These are phyloP conservation scores for Scedosporium dehoogii DNA, from an alignment of 2,329 filamentous ascomycete species.

Conservation along the genomic window DNA sequence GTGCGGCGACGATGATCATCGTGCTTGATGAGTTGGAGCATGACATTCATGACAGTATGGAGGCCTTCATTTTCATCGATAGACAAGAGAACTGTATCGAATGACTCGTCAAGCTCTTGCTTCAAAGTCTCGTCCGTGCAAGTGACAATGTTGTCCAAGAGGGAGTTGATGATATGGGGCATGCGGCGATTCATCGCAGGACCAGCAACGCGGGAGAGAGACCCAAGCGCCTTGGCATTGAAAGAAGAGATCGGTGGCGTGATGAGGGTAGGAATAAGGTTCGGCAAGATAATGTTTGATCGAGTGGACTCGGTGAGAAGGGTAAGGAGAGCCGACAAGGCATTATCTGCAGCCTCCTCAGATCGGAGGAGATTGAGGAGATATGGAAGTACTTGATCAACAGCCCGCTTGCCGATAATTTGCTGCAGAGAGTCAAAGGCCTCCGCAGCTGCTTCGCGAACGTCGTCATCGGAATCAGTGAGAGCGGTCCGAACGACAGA, in stretches of 20 bases:
- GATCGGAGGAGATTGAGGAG: conserved; percentile 82
- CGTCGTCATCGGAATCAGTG: conserved; percentile 80
- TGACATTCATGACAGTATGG: conserved; percentile 90
- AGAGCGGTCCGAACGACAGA: conserved; percentile 88
- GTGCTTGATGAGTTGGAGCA: conserved; percentile 80
- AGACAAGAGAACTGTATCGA: conserved; percentile 82
- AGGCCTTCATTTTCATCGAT: conserved; percentile 95
- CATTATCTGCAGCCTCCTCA: conserved; percentile 82
- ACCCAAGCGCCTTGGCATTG: conserved; percentile 89
- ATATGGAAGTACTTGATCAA: conserved; percentile 90
- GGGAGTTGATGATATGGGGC: conserved; percentile 80
- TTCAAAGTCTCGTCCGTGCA: conserved; percentile 65
- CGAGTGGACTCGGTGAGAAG: conserved; percentile 87
- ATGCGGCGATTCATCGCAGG: conserved; percentile 83
- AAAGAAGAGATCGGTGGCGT: conserved; percentile 85
- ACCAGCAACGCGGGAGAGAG: conserved; percentile 82
- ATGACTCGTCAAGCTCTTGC: conserved; percentile 65
- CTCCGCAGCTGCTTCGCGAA: conserved; percentile 90
- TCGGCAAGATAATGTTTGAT: conserved; percentile 93
- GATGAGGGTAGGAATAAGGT: conserved; percentile 87
- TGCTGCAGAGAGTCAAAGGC: conserved; percentile 94
- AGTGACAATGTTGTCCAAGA: conserved; percentile 85
- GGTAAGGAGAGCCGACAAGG: conserved; percentile 83
- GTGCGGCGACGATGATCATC: conserved; percentile 82
- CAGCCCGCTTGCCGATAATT: conserved; percentile 84